Base-by-base conservation (phyloP, 1,284 basidiomycete species). In the Tilletia setariae region DNA sequence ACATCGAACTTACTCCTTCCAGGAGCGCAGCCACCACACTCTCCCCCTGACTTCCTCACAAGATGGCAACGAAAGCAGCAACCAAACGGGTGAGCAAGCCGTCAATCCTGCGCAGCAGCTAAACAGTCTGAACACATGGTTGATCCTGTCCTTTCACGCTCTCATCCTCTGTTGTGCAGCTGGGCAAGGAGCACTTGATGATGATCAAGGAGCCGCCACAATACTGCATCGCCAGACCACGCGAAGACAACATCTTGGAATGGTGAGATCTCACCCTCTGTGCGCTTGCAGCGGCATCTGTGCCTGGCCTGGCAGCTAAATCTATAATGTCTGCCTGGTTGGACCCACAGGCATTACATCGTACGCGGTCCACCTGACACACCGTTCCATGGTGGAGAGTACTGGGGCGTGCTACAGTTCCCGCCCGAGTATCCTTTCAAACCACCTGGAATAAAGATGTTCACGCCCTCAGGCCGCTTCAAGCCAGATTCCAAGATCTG, bases 141-240 rank as follows among this genome's bases (percentile, higher is more conserved):
- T 40, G 35, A 40, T 40, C 4, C 35, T 40, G 6, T 8, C 4
- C 40, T 19, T 13, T 40, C 40, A 2, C 61, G 21, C 61, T 59
- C 35, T 40, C 35, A 11, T 6, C 35, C 6, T 11, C 35, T 49
- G 47, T 49, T 49, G 8, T 7, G 21, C 67, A 93, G 91, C 88
- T 93, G 74, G 85, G 86, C 56, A 93, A 95, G 85, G 94, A 97
- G 86, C 94, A 91, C 84, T 88, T 92, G 79, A 85, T 88, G 65
- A 96, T 97, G 93, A 93, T 94, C 85, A 91, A 86, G 82, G 91
- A 93, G 71, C 92, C 94, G 30, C 94, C 94, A 1, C 93, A 93
- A 69, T 95, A 93, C 83, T 90, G 95, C 61, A 94, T 91, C 89
- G 93, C 93, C 51, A 87, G 88, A 53, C 94, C 94, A 32, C 92